Percentiles rank a stretch among this genome's conserved stretches.
Conservation (phyloP, 495 filamentous ascomycete genomes). For the Penicillium canariense region DNA sequence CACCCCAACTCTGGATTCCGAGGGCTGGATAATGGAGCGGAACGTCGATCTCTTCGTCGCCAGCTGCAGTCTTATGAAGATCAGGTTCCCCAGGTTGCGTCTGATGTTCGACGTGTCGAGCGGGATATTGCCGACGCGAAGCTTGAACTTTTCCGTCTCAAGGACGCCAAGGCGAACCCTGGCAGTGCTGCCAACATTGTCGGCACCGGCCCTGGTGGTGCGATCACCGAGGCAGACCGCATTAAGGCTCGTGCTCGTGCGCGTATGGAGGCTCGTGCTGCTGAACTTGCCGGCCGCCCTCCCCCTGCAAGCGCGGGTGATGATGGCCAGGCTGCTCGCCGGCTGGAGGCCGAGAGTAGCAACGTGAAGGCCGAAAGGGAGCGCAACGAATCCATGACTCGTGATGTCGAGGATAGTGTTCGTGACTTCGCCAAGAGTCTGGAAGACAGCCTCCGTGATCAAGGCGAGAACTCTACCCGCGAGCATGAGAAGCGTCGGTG, state of each 20-base stretch:
- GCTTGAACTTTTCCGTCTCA: constrained; percentile 90
- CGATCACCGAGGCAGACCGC: constrained; percentile 88
- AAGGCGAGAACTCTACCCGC: constrained; percentile 60
- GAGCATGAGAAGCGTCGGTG: constrained; percentile 92
- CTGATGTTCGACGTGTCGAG: constrained; percentile 85
- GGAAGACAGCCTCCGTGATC: constrained; percentile 84
- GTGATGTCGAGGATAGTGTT: constrained; percentile 95
- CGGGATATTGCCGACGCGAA: constrained; percentile 88
- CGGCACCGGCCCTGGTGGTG: constrained; percentile 89
- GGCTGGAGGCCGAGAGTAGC: constrained; percentile 82
- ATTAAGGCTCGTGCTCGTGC: constrained; percentile 93
- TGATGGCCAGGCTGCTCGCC: constrained; percentile 71
- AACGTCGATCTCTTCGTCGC: constrained; percentile 78
- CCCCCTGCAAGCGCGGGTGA: constrained; percentile 60
- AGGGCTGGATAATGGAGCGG: constrained; percentile 77
- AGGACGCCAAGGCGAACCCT: constrained; percentile 90
- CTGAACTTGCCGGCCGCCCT: constrained; percentile 83
- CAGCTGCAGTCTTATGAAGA: constrained; percentile 88
- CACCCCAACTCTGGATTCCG: constrained; percentile 78
- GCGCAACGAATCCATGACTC: constrained; percentile 92
- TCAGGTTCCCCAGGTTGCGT: constrained; percentile 86
- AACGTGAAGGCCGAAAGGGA: constrained; percentile 80
- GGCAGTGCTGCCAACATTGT: constrained; percentile 78
- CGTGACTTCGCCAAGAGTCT: constrained; percentile 81
- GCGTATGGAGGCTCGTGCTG: constrained; percentile 97